Evolutionary conservation across 2,329 filamentous ascomycete species (phyloP), one percentile per base, ranked within the genome.

Genomic region (Aspergillus vadensis): DNA sequence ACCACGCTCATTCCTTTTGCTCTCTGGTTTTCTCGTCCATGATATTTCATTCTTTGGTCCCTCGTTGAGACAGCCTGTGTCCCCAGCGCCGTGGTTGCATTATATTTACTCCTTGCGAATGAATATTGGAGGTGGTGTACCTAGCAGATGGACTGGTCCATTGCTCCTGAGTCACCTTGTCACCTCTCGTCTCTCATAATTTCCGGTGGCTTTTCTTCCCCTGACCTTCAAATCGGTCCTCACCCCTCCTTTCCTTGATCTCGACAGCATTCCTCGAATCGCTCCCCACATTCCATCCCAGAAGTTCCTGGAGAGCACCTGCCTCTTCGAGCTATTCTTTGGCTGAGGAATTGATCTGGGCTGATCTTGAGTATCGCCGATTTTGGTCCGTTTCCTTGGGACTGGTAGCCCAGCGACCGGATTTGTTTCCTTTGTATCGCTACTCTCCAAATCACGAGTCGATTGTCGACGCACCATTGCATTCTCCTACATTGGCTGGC

Each of bases 271-370:
- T 50, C 39, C 57, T 63, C 48, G 7, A 43, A 55, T 41, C 54
- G 43, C 54, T 44, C 63, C 63, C 61, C 63, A 58, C 65, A 67
- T 67, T 67, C 65, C 63, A 63, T 39, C 25, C 55, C 58, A 64
- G 57, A 17, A 56, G 58, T 60, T 23, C 41, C 51, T 44, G 55
- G 56, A 57, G 56, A 49, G 56, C 50, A 23, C 39, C 50, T 43
- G 19, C 52, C 51, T 36, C 44, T 58, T 51, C 6, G 25, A 51
- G 3, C 25, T 21, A 54, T 51, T 48, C 48, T 39, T 44, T 27
- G 23, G n/a, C 47, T 21, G 5, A 44, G 51, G 51, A 60, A 53
- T 44, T 39, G 23, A 15, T 44, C 49, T 54, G 57, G 54, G 49
- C 53, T 59, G 57, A 39, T 25, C 55, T 59, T 53, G 38, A 36